phyloP scores from a whole-genome alignment of 306 rosid species.

The Fragaria ananassa region DNA sequence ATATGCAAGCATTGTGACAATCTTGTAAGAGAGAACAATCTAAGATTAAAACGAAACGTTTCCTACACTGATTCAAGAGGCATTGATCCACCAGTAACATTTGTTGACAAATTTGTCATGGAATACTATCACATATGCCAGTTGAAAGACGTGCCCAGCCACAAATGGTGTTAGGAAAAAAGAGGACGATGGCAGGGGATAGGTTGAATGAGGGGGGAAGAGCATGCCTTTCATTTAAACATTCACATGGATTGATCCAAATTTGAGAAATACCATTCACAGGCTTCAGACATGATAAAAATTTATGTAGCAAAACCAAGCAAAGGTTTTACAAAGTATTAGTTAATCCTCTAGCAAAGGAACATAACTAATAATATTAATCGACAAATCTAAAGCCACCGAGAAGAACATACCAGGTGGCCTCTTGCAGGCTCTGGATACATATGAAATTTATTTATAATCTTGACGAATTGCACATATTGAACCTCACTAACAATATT shows the following conservation, averaged over 20 bases:
- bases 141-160: not conserved
- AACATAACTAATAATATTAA: not conserved
- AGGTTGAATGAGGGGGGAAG: not conserved
- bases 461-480: conserved; percentile 68
- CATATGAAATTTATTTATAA: conserved; percentile 37
- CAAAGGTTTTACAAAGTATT: not conserved
- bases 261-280: not conserved
- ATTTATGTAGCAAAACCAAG: not conserved
- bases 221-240: not conserved
- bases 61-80: not conserved
- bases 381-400: conserved; percentile 6
- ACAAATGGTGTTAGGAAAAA: not conserved
- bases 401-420: conserved; percentile 57
- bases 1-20: not conserved
- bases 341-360: not conserved
- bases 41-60: not conserved
- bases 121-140: not conserved
- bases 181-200: not conserved
- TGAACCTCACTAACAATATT: not conserved
- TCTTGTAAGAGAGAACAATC: not conserved
- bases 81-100: not conserved
- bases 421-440: conserved; percentile 55
- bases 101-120: not conserved
- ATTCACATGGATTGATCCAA: not conserved
- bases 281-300: not conserved